phyloP scores from a whole-genome alignment of 2,329 filamentous ascomycete genomes.

The Curvularia sp. region DNA sequence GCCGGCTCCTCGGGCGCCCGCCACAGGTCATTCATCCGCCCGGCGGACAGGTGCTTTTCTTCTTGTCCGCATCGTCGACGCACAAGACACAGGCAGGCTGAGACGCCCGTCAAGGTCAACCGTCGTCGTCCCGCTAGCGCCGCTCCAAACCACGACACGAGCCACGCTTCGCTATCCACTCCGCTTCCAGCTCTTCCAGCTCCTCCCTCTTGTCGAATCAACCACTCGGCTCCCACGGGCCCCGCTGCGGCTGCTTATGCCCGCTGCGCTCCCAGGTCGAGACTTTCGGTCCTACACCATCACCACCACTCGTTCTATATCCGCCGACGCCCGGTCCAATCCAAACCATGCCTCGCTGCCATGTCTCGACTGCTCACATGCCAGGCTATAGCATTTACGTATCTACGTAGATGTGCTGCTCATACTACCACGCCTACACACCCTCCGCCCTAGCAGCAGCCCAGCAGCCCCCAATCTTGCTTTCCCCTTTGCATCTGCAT shows the following conservation, averaged over 20 bases:
- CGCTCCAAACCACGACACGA: conserved; percentile 18
- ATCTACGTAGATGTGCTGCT: too few species aligned
- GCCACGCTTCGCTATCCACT: conserved; percentile 6
- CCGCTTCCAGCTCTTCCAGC: neutral
- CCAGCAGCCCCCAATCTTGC: neutral
- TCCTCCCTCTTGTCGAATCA: neutral
- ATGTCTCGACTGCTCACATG: neutral
- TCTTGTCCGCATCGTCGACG: conserved; percentile 27
- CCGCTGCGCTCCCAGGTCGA: too few species aligned
- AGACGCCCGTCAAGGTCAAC: conserved; percentile 22
- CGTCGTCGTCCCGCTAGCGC: conserved; percentile 27
- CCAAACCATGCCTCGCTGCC: neutral
- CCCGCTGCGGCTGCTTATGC: neutral
- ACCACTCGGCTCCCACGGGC: neutral
- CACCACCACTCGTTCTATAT: neutral
- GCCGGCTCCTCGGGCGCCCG: conserved; percentile 10
- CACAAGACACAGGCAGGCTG: conserved; percentile 26
- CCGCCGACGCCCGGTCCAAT: conserved; percentile 1
- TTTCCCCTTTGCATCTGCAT: neutral
- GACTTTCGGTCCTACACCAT: conserved; percentile 3
- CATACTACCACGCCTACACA: too few species aligned
- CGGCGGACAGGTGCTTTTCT: conserved; percentile 9
- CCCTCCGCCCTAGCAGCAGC: too few species aligned
- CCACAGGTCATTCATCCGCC: conserved; percentile 12
- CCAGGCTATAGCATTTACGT: too few species aligned